These are phyloP conservation scores for Casuarina glauca DNA, from an alignment of 306 rosid genomes.

Conservation along the genomic window DNA sequence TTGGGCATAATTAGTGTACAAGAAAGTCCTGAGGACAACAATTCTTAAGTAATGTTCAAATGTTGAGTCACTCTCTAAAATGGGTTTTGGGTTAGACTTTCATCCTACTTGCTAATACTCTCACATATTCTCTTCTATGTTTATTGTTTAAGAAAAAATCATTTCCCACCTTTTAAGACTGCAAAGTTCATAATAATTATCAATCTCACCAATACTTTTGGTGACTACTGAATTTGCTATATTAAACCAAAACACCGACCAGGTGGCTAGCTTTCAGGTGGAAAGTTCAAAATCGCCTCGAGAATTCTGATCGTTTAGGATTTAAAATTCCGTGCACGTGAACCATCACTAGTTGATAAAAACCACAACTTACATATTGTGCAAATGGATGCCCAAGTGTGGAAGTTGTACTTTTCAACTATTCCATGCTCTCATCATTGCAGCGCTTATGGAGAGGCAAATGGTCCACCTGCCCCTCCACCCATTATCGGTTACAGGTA, in stretches of 20 bases:
- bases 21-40: too few relatives aligned
- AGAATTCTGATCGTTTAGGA: neutral
- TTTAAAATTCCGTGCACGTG: neutral
- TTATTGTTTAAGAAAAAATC: too few relatives aligned
- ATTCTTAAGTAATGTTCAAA: too few relatives aligned
- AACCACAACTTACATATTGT: neutral
- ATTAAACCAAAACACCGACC: too few relatives aligned
- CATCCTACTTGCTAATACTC: too few relatives aligned
- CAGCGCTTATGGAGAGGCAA: conserved; percentile 14
- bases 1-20: too few relatives aligned
- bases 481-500: neutral
- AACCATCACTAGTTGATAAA: neutral
- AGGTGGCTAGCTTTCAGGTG: neutral
- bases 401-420: neutral
- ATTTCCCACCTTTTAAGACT: too few relatives aligned
- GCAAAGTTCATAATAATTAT: too few relatives aligned
- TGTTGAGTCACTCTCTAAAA: too few relatives aligned
- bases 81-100: too few relatives aligned
- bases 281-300: neutral
- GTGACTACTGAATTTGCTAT: neutral
- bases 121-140: too few relatives aligned
- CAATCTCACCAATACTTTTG: neutral
- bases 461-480: conserved; percentile 14
- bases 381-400: conserved; percentile 20
- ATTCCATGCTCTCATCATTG: conserved; percentile 1